These are phyloP conservation scores for Coccomyxa sp. DNA, from an alignment of 139 green algal species.

Conservation along the genomic window DNA sequence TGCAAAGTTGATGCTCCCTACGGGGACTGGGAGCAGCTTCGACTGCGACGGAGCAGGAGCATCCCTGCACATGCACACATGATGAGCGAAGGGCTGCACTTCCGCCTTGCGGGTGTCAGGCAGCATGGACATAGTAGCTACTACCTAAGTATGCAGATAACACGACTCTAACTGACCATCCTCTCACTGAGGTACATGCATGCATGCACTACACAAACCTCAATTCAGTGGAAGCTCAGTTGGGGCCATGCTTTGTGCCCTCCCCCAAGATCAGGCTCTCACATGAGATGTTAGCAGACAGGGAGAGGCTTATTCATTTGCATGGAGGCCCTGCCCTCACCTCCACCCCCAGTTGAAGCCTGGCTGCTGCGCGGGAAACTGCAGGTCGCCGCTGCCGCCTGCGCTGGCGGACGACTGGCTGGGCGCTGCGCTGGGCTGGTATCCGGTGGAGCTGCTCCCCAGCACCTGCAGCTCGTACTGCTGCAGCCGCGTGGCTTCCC, in stretches of 20 bases:
- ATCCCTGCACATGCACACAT: neutral
- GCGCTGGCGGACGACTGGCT: neutral
- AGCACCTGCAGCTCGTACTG: slow-evolving; percentile 50
- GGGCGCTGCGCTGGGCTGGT: slow-evolving; percentile 2
- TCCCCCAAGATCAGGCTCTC: no score
- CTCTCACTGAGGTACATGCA: no score
- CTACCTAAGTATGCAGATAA: no score
- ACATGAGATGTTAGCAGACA: no score
- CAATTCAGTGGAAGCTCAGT: no score
- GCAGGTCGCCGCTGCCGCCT: neutral
- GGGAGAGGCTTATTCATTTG: no score
- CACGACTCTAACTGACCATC: no score
- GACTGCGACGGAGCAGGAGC: neutral
- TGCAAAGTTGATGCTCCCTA: neutral
- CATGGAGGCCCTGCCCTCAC: no score
- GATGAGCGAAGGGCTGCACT: neutral
- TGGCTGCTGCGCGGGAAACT: neutral
- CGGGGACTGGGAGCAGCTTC: neutral
- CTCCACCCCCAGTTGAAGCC: neutral
- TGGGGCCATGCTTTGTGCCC: no score
- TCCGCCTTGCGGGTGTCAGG: neutral
- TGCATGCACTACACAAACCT: no score
- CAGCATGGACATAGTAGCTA: no score
- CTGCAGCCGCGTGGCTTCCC: slow-evolving; percentile 52
- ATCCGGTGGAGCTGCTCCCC: slow-evolving; percentile 40